Base-by-base conservation (phyloP, 1,284 basidiomycete genomes). In the Trametes pubescens region DNA sequence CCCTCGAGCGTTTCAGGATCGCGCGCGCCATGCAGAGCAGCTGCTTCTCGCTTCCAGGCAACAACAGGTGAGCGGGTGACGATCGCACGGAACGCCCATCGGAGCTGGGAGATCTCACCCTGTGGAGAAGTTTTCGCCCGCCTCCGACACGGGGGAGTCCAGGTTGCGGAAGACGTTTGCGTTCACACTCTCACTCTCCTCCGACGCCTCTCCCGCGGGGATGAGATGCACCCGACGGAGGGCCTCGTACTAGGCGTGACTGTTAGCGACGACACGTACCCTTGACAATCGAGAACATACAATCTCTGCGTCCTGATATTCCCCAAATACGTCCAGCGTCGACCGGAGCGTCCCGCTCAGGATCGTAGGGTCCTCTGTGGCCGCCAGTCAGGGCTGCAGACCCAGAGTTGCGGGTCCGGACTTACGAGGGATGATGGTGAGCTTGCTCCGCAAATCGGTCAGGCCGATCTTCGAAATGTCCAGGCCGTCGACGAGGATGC, bases 401-500 rank as follows among this genome's bases (percentile, higher is more conserved):
- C 53, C n/a, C 40, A 21, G 18, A 34, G 21, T 18, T 8, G 24
- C 21, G 35, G 24, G 13, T 44, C 51, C 34, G n/a, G 7, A 79
- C 87, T 71, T 67, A 92, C 88, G 96, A 69, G 97, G 96, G 62
- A 99, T 98, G 75, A 99, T 97, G 4, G 95, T 96, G 63, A 97
- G 81, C 62, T 82, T 86, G 75, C 88, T 87, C 47, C 97, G 86
- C 59, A 99, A 83, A 75, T 97, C 95, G 0, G 91, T 91, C 38
- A 98, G 80, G n/a, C 95, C 95, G 65, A 98, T 87, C 69, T 86
- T 85, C 40, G 92, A 82, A 60, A 96, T 96, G 71, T 98, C 93
- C 26, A 96, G 71, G n/a, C 86, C 93, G 77, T 99, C 97, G 54
- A 99, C 87, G 22, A 89, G 61, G 62, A 99, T 98, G 6, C 82